Conservation (phyloP, 768 basidiomycete genomes). For the Boletus sp. region DNA sequence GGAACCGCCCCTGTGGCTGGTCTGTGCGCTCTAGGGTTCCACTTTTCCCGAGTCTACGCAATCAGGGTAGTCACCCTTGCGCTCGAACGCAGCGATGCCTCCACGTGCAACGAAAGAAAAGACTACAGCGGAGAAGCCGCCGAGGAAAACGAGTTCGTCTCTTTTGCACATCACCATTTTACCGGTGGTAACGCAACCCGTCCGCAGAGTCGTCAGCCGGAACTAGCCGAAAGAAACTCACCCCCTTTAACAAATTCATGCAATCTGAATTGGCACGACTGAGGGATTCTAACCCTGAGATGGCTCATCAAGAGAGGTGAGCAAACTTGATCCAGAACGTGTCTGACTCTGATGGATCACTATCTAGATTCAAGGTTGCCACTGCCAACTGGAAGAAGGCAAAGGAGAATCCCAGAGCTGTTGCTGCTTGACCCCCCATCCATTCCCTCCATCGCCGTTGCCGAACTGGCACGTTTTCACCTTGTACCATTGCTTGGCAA, state of each 20-base stretch:
- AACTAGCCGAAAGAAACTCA: slow-evolving; percentile 55
- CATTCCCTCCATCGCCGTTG: slow-evolving; percentile 1
- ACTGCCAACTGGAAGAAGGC: slow-evolving; percentile 76
- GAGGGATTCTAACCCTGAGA: slow-evolving; percentile 70
- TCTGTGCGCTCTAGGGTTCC: slow-evolving; percentile 24
- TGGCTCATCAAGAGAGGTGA: slow-evolving; percentile 72
- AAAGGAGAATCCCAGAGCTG: slow-evolving; percentile 58
- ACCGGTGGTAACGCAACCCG: slow-evolving; percentile 10
- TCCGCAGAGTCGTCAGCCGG: slow-evolving; percentile 51
- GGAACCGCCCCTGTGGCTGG: slow-evolving; percentile 31
- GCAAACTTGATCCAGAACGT: background rate
- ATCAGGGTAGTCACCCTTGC: slow-evolving; percentile 5
- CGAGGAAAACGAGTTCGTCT: slow-evolving; percentile 53
- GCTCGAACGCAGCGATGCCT: slow-evolving; percentile 36
- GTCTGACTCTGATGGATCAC: background rate
- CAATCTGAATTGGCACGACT: slow-evolving; percentile 75
- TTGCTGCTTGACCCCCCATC: slow-evolving; percentile 20
- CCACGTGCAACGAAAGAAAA: slow-evolving; percentile 40
- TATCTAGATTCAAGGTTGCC: slow-evolving; percentile 62
- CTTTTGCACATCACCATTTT: slow-evolving; percentile 12
- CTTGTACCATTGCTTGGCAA: slow-evolving; percentile 19
- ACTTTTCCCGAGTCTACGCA: slow-evolving; percentile 12
- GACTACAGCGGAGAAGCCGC: slow-evolving; percentile 42
- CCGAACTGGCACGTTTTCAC: slow-evolving; percentile 11
- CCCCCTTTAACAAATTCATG: slow-evolving; percentile 79